A percentile compares a stretch with the other conserved stretches of the same genome.
These are phyloP conservation scores for Didymella segeticola DNA, from an alignment of 2,329 filamentous ascomycete species.

Conservation along the genomic window DNA sequence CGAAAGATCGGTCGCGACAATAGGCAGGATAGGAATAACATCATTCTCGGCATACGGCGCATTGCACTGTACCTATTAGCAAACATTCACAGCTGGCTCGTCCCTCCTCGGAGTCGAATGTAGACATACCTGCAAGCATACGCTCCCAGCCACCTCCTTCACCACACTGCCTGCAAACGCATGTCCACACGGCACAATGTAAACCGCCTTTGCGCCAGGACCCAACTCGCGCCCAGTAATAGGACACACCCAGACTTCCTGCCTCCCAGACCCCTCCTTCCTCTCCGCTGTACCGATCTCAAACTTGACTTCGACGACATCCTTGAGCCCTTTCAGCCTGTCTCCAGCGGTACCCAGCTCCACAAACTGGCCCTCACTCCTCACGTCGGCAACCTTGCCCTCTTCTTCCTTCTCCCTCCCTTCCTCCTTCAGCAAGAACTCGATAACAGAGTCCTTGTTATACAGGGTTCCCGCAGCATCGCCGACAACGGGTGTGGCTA, in stretches of 20 bases:
- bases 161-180: conserved; percentile 89
- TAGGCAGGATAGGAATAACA: conserved; percentile 81
- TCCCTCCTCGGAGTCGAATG: background rate
- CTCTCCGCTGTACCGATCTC: conserved; percentile 55
- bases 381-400: conserved; percentile 46
- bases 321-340: conserved; percentile 78
- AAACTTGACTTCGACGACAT: conserved; percentile 87
- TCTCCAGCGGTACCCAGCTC: conserved; percentile 58
- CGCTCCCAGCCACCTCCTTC: conserved; percentile 74
- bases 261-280: conserved; percentile 51
- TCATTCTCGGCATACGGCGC: conserved; percentile 75
- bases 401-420: conserved; percentile 67
- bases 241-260: conserved; percentile 78
- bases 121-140: conserved; percentile 61
- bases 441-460: conserved; percentile 90
- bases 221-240: conserved; percentile 88
- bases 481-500: conserved; percentile 79
- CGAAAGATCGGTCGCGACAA: conserved; percentile 72
- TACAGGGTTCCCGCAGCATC: conserved; percentile 86
- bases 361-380: conserved; percentile 64
- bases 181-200: conserved; percentile 93
- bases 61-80: conserved; percentile 66
- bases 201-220: conserved; percentile 78
- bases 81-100: no score
- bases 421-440: conserved; percentile 66